phyloP scores from a whole-genome alignment of 768 basidiomycete species.

The Rhodocollybia butyracea region DNA sequence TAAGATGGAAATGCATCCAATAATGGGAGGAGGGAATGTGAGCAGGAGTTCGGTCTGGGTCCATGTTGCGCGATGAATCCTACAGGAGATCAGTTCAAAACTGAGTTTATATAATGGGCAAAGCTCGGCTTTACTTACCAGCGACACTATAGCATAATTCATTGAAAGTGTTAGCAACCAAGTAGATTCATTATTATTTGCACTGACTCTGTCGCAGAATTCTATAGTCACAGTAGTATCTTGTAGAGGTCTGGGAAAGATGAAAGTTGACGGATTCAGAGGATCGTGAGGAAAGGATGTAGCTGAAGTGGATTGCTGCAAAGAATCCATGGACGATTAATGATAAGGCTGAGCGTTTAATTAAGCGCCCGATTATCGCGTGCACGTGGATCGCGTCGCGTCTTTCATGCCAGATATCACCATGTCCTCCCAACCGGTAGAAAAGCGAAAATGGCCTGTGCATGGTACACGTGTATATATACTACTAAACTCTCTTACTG shows the following conservation, averaged over 20 bases:
- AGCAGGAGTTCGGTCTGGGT: constrained; percentile 88
- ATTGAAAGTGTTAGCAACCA: not conserved
- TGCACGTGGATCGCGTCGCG: not conserved
- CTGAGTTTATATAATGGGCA: not conserved
- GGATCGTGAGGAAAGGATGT: not conserved
- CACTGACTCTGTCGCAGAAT: constrained; percentile 85
- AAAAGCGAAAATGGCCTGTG: constrained; percentile 50
- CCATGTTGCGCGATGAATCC: constrained; percentile 93
- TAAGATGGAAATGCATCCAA: constrained; percentile 65
- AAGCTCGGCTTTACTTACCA: constrained; percentile 44
- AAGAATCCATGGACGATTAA: too few relatives aligned
- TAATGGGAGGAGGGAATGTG: constrained; percentile 80
- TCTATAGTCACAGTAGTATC: constrained; percentile 74
- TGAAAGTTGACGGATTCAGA: constrained; percentile 51
- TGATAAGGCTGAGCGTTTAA: too few relatives aligned
- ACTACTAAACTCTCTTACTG: not conserved
- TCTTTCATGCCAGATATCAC: constrained; percentile 19
- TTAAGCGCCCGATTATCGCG: not conserved
- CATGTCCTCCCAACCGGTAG: constrained; percentile 19
- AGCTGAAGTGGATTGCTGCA: too few relatives aligned
- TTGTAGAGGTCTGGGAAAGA: constrained; percentile 44
- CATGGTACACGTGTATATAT: constrained; percentile 45
- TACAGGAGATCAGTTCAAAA: constrained; percentile 24
- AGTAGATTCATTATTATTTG: not conserved
- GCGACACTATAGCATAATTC: constrained; percentile 53